A percentile compares a stretch with the other conserved stretches of the same genome.
These are phyloP conservation scores for Amanita subjunquillea DNA, from an alignment of 768 basidiomycete species.

Conservation along the genomic window DNA sequence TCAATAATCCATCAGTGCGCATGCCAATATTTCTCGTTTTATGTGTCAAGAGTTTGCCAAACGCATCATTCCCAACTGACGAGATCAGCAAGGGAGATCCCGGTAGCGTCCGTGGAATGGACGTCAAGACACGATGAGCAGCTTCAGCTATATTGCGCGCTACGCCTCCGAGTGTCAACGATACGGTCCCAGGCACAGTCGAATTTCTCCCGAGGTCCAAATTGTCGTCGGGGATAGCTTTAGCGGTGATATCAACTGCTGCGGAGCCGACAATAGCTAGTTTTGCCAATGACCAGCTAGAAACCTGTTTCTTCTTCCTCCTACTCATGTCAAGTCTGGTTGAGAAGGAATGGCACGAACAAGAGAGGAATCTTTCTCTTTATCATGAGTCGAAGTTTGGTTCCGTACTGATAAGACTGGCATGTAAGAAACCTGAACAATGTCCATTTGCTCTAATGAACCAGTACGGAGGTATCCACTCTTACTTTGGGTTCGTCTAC, in stretches of 20 bases:
- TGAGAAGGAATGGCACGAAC: not conserved
- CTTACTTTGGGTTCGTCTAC: constrained; percentile 22
- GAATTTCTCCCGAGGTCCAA: constrained; percentile 39
- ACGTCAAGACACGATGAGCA: constrained; percentile 51
- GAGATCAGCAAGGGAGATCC: constrained; percentile 48
- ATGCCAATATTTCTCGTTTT: constrained; percentile 59
- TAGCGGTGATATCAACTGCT: constrained; percentile 82
- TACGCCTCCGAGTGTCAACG: constrained; percentile 76
- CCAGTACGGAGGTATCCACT: not conserved
- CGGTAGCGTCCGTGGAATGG: constrained; percentile 18
- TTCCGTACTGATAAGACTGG: not conserved
- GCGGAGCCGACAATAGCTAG: constrained; percentile 78
- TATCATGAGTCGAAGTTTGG: not conserved
- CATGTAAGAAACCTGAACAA: not conserved
- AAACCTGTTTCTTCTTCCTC: constrained; percentile 1
- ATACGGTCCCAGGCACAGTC: constrained; percentile 72
- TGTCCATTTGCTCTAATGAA: not conserved
- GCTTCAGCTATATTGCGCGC: constrained; percentile 95
- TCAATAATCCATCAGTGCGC: constrained; percentile 67
- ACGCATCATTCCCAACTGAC: constrained; percentile 65
- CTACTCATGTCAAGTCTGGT: not conserved
- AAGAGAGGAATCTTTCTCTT: not conserved
- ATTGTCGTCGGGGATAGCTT: constrained; percentile 21
- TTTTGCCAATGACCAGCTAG: constrained; percentile 24
- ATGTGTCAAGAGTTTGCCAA: constrained; percentile 55